Evolutionary conservation across 2,329 filamentous ascomycete genomes (phyloP).

Genomic region (Cryoendolithus antarcticus): DNA sequence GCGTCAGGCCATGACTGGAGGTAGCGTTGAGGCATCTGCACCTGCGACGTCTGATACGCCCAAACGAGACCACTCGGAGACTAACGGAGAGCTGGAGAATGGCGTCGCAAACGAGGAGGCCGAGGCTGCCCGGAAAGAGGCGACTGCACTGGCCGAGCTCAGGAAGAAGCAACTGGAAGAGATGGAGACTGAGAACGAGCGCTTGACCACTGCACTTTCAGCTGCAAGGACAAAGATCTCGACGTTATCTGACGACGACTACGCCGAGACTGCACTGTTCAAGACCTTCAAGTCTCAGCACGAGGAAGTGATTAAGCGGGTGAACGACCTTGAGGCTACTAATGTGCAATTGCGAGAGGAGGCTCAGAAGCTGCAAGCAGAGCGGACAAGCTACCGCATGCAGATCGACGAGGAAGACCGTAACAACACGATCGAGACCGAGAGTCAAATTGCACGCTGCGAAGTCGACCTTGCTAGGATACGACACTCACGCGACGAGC

Average conservation of each 20-base stretch:
- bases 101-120: slow-evolving; percentile 52
- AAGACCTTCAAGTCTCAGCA: slow-evolving; percentile 82
- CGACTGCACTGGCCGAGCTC: slow-evolving; percentile 61
- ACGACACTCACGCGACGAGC: slow-evolving; percentile 70
- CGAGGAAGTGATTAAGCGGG: slow-evolving; percentile 81
- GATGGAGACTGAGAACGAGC: slow-evolving; percentile 64
- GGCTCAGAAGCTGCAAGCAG: slow-evolving; percentile 70
- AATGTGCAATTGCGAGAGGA: slow-evolving; percentile 79
- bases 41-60: slow-evolving; percentile 25
- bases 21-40: slow-evolving; percentile 29
- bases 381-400: slow-evolving; percentile 68
- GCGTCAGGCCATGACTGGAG: slow-evolving; percentile 68
- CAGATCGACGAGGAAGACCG: slow-evolving; percentile 74
- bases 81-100: slow-evolving; percentile 41
- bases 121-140: slow-evolving; percentile 65
- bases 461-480: slow-evolving; percentile 82
- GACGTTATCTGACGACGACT: slow-evolving; percentile 79
- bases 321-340: slow-evolving; percentile 82
- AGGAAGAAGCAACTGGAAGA: slow-evolving; percentile 81
- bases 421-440: slow-evolving; percentile 59
- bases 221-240: slow-evolving; percentile 56
- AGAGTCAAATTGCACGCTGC: slow-evolving; percentile 65
- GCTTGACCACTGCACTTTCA: slow-evolving; percentile 66
- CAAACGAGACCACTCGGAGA: slow-evolving; percentile 37
- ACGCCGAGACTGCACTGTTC: slow-evolving; percentile 83